phyloP scores from a whole-genome alignment of 1,284 basidiomycete species.

The Clitocybe nebularis region DNA sequence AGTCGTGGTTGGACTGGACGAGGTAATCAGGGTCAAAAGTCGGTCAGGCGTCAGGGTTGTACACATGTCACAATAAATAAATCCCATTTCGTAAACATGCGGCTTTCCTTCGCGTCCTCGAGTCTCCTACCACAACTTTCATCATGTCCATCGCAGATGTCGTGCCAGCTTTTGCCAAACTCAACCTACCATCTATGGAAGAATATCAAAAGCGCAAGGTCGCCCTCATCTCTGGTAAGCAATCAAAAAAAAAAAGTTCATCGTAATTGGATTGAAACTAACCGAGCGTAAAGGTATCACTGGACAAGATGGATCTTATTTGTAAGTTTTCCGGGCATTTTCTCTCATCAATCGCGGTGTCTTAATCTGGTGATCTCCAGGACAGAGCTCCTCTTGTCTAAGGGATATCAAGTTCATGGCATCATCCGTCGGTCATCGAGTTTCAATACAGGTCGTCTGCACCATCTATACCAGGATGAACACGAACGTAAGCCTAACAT shows the following conservation, averaged over 20 bases:
- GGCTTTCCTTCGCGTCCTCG: no score
- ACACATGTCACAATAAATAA: no score
- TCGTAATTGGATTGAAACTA: conserved; percentile 6
- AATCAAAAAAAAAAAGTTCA: not conserved
- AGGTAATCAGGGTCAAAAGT: no score
- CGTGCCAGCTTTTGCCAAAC: conserved; percentile 39
- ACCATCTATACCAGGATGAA: conserved; percentile 85
- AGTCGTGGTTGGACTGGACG: no score
- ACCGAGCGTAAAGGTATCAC: conserved; percentile 66
- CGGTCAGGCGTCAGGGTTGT: no score
- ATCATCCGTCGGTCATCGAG: conserved; percentile 92
- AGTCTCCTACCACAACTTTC: conserved; percentile 10
- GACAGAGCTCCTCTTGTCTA: conserved; percentile 78
- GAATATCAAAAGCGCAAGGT: conserved; percentile 86
- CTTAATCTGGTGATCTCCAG: conserved; percentile 33
- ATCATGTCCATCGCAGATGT: conserved; percentile 35
- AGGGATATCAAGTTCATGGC: conserved; percentile 90
- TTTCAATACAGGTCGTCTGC: conserved; percentile 90
- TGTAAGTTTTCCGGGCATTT: conserved; percentile 44
- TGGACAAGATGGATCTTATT: conserved; percentile 88
- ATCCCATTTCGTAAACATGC: no score
- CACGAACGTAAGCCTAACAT: conserved; percentile 64
- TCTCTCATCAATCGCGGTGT: conserved; percentile 9
- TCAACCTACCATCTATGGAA: conserved; percentile 64
- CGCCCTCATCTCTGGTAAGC: conserved; percentile 80